Base-by-base conservation (phyloP, 2,329 filamentous ascomycete species). In the Xylaria sp. region DNA sequence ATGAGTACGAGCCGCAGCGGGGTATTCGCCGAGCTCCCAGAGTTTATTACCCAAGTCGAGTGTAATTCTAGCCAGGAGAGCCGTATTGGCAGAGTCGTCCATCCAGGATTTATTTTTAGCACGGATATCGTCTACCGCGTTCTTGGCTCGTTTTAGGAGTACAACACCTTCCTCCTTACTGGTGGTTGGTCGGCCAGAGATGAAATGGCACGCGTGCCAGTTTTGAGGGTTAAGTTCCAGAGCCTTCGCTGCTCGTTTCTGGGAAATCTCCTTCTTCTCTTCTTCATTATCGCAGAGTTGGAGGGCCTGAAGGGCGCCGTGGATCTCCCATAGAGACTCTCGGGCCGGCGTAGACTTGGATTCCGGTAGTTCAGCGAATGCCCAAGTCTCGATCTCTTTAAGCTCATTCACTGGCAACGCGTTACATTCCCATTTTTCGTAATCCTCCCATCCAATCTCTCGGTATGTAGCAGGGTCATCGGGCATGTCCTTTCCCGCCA, bases 121-220 rank as follows among this genome's bases (percentile, higher is more conserved):
- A 9, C 73, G 65, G 5, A 73, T 53, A 6, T 69, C 63, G 42
- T 78, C 76, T 17, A 77, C 65, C 4, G 74, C 72, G 1, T 67
- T 42, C 61, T 77, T 78, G 1, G 75, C 76, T 7, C 68, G 66
- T 3, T 67, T 67, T n/a, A 78, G 73, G 1, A 77, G 71, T 27
- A 71, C 51, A 8, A 75, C 69, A 1, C 74, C 73, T 11, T 76
- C 71, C 7, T 76, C 70, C n/a, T 68, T 71, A 27, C 67, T 69
- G 1, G 74, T 78, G 51, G 45, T 61, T 0, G 72, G 67, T 27
- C 73, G 73, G n/a, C 73, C 73, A 4, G 76, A 69, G 12, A 78
- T 67, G 64, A 77, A 78, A 58, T 78, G 76, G 36, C 73, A 75
- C 0, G 77, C 77, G 51, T 77, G 74, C 75, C 72, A 77, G 55